These are phyloP conservation scores for Apiospora malaysiana DNA, from an alignment of 2,329 filamentous ascomycete genomes.

Conservation along the genomic window DNA sequence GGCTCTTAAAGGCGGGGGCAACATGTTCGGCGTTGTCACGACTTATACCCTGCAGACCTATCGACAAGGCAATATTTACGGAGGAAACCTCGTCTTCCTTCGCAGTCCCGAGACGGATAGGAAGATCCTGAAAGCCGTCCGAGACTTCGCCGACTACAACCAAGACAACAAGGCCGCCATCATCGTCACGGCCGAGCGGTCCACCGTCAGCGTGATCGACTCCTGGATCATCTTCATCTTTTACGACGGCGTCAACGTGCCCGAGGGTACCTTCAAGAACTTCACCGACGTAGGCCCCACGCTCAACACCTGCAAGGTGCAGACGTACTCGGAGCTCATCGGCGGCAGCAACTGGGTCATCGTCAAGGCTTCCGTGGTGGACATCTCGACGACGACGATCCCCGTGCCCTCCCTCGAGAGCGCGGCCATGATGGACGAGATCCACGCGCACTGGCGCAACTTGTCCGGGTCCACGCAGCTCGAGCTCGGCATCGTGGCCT, in stretches of 20 bases:
- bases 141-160: constrained; percentile 63
- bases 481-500: constrained; percentile 39
- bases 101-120: constrained; percentile 37
- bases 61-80: constrained; percentile 47
- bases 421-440: constrained; percentile 36
- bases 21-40: constrained; percentile 59
- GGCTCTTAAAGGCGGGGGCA: constrained; percentile 61
- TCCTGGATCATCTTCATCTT: constrained; percentile 67
- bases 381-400: constrained; percentile 45
- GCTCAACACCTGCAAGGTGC: constrained; percentile 52
- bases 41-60: constrained; percentile 51
- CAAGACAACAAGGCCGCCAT: constrained; percentile 64
- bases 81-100: constrained; percentile 49
- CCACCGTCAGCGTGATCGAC: constrained; percentile 50
- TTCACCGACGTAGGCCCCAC: constrained; percentile 56
- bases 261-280: constrained; percentile 58
- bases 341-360: constrained; percentile 49
- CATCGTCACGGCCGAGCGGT: constrained; percentile 60
- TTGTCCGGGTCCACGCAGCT: constrained; percentile 34
- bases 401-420: constrained; percentile 38
- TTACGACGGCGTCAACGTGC: constrained; percentile 62
- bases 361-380: constrained; percentile 40
- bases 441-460: constrained; percentile 43
- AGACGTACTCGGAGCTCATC: constrained; percentile 54
- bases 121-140: constrained; percentile 52